phyloP scores from a whole-genome alignment of 352 stramenopile genomes.

The Blastocystis hominis region DNA sequence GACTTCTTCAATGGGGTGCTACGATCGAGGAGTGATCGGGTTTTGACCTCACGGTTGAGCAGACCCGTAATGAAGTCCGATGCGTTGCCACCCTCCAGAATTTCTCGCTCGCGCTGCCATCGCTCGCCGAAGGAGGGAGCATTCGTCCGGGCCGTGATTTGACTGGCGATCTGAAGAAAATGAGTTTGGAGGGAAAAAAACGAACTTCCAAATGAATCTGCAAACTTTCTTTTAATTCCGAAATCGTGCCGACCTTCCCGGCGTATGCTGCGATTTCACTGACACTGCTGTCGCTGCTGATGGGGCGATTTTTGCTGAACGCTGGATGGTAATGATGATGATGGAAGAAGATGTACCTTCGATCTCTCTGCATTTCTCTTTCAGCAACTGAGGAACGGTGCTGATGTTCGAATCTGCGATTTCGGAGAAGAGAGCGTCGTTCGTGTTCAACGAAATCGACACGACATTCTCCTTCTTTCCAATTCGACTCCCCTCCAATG shows the following conservation, averaged over 20 bases:
- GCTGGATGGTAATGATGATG: background rate
- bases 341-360: background rate
- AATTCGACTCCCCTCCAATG: background rate
- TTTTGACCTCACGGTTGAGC: background rate
- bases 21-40: background rate
- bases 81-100: slow-evolving; percentile 14
- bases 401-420: slow-evolving; percentile 35
- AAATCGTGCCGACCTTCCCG: slow-evolving; percentile 31
- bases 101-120: slow-evolving; percentile 33
- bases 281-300: background rate
- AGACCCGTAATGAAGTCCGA: background rate
- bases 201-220: slow-evolving; percentile 17
- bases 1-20: background rate
- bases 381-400: slow-evolving; percentile 33
- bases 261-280: slow-evolving; percentile 14
- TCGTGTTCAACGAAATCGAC: slow-evolving; percentile 9
- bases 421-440: slow-evolving; percentile 28
- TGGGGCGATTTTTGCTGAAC: slow-evolving; percentile 10
- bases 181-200: background rate
- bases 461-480: slow-evolving; percentile 5
- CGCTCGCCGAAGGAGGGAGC: background rate
- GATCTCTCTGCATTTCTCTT: slow-evolving; percentile 35
- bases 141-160: slow-evolving; percentile 2
- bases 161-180: background rate
- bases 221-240: slow-evolving; percentile 15